Evolutionary conservation across 2,329 filamentous ascomycete species (phyloP).

Genomic region (Tolypocladium album): DNA sequence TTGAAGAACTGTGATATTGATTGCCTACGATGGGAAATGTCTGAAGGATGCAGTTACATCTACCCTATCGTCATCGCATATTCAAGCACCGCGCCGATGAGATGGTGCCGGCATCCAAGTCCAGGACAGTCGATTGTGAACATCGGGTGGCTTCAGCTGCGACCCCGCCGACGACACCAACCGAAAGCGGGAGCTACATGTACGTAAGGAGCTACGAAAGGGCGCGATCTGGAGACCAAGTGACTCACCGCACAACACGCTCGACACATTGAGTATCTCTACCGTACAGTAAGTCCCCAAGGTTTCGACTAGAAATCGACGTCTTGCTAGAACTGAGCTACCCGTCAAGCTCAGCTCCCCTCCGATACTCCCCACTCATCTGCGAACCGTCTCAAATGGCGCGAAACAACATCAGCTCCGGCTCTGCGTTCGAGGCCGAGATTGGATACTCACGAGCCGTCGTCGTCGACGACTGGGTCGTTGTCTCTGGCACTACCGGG

Average conservation of each 20-base stretch:
- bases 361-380: not conserved
- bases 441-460: constrained; percentile 47
- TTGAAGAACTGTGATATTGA: not conserved
- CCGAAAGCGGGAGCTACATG: too few species aligned
- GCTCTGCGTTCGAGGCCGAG: constrained; percentile 38
- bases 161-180: not conserved
- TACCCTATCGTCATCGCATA: not conserved
- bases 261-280: not conserved
- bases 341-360: not conserved
- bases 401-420: constrained; percentile 33
- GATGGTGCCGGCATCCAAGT: not conserved
- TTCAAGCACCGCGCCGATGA: not conserved
- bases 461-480: constrained; percentile 36
- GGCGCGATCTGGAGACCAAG: not conserved
- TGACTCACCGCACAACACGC: not conserved
- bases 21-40: not conserved
- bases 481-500: constrained; percentile 46
- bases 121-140: not conserved
- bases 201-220: too few species aligned
- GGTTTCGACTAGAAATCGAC: not conserved
- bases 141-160: not conserved
- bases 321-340: not conserved
- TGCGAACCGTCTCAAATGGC: constrained; percentile 12
- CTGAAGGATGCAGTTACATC: not conserved
- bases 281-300: not conserved